Conservation (phyloP, 257 asterid species). For the Cinchona pubescens region DNA sequence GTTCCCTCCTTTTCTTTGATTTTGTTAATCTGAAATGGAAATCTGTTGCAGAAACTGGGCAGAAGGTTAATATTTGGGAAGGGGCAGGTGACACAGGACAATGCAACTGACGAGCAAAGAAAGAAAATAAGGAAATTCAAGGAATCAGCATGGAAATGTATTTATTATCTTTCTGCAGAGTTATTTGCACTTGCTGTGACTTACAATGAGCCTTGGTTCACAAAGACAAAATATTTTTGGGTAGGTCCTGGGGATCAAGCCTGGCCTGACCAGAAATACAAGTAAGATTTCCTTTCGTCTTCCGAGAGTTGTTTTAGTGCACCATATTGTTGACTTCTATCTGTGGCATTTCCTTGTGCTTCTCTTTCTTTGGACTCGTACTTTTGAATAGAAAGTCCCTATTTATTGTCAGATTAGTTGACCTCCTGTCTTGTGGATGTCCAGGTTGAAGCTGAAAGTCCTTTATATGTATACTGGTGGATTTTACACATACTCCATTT, state of each 20-base stretch:
- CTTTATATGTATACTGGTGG: constrained; percentile 85
- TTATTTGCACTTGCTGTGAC: constrained; percentile 70
- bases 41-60: constrained; percentile 61
- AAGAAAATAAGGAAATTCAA: constrained; percentile 84
- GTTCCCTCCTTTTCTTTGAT: constrained; percentile 9
- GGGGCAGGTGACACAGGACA: constrained; percentile 44
- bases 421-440: constrained; percentile 25
- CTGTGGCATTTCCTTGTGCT: not conserved
- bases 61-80: constrained; percentile 70
- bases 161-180: constrained; percentile 90
- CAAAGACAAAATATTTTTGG: constrained; percentile 72
- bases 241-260: constrained; percentile 77
- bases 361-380: not conserved
- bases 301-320: not conserved
- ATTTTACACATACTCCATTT: constrained; percentile 82
- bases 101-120: constrained; percentile 46
- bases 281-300: constrained; percentile 44
- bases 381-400: constrained; percentile 1
- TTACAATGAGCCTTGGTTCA: constrained; percentile 90
- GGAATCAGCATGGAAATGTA: constrained; percentile 97
- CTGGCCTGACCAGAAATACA: constrained; percentile 88
- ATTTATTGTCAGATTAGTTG: not conserved
- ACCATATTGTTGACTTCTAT: not conserved
- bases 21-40: constrained; percentile 20
- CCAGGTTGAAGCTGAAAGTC: constrained; percentile 85